Percentiles rank a stretch among this genome's conserved stretches.
phyloP scores from a whole-genome alignment of 805 yeast genomes.

The Wickerhamiella musiphila region DNA sequence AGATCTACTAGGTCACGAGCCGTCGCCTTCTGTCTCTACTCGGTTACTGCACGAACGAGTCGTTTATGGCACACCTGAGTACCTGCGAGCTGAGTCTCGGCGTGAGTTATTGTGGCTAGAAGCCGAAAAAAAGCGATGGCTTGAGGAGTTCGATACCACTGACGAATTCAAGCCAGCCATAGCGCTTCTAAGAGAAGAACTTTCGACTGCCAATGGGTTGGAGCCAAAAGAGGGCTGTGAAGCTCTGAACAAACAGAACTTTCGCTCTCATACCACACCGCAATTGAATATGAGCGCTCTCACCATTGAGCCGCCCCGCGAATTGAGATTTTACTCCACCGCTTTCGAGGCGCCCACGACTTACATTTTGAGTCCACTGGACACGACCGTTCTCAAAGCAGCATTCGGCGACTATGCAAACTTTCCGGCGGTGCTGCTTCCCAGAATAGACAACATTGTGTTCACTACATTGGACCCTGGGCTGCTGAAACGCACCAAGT shows the following conservation, averaged over 20 bases:
- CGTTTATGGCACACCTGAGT: conserved; percentile 44
- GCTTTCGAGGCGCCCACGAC: conserved; percentile 48
- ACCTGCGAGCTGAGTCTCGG: conserved; percentile 36
- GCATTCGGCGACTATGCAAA: conserved; percentile 43
- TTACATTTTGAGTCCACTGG: conserved; percentile 62
- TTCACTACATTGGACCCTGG: conserved; percentile 49
- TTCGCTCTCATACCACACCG: conserved; percentile 22
- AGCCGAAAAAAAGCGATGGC: conserved; percentile 37
- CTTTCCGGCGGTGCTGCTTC: conserved; percentile 50
- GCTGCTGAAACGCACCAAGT: conserved; percentile 46
- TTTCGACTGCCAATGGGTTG: conserved; percentile 47
- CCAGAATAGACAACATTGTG: conserved; percentile 51
- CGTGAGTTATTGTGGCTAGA: conserved; percentile 40
- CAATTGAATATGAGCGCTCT: conserved; percentile 69
- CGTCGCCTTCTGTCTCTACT: conserved; percentile 20
- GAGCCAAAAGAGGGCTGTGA: conserved; percentile 40
- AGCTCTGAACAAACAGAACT: conserved; percentile 24
- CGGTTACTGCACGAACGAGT: conserved; percentile 39
- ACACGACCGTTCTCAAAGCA: conserved; percentile 50
- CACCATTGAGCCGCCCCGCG: conserved; percentile 14
- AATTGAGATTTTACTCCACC: conserved; percentile 60
- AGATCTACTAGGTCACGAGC: not conserved
- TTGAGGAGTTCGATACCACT: conserved; percentile 9
- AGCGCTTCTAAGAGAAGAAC: conserved; percentile 16
- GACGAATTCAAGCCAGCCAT: conserved; percentile 13